Base-by-base conservation (phyloP, 768 basidiomycete genomes). In the Tubosaeta sp. region DNA sequence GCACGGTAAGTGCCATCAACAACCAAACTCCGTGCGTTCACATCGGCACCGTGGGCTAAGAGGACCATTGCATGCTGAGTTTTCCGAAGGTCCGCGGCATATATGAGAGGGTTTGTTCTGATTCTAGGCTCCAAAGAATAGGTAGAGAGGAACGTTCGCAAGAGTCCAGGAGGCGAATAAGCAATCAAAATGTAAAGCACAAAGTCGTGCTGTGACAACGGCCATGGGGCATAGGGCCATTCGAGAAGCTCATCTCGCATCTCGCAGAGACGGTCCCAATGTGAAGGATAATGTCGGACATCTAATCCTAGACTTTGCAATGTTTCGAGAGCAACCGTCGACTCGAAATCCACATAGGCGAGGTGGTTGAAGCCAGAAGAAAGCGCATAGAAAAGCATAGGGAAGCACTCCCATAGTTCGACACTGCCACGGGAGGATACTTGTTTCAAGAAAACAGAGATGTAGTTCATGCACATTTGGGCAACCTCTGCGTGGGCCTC, bases 101-200 rank as follows among this genome's bases (percentile, higher is more conserved):
- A 58, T 16, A 58, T 21, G 1, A 58, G 49, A 1, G 57, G 52
- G 4, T 43, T 51, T 3, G 58, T 60, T 13, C 49, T 35, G 2
- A n/a, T 13, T 12, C 49, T 50, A 22, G 49, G 34, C 3, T 44
- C 31, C 19, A 50, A 0, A 11, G 13, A 19, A 8, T 2, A 13
- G 18, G 12, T 0, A 10, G 39, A 34, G 3, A 47, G 27, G 21
- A 47, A 52, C 10, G 46, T n/a, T 12, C 11, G 46, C 16, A 52
- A 21, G 8, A 52, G 34, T 10, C 9, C 30, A 9, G n/a, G 6
- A 1, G 51, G 10, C 19, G 40, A 41, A 45, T 52, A 40, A 22
- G 51, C 51, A 3, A 52, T 47, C 27, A 52, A 36, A 0, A 36
- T 40, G 18, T 52, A 52, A 6, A 31, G 41, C 7, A 43, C 27